Evolutionary conservation across 2,329 filamentous ascomycete genomes (phyloP).

Genomic region (Aureobasidium musti): DNA sequence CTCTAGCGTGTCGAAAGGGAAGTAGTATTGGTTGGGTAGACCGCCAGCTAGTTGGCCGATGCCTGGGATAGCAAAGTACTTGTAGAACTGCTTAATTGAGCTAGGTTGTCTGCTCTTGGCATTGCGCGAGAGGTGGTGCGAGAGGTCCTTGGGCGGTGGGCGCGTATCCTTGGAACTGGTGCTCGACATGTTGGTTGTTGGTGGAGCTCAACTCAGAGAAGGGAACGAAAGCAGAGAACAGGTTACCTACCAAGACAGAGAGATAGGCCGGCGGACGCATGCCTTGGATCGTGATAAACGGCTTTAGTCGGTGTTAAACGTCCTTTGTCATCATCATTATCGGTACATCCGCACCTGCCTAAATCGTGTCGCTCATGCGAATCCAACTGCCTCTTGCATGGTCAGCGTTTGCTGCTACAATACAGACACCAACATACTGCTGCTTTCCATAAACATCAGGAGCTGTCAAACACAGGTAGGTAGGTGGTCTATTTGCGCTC

Average conservation of each 20-base stretch:
- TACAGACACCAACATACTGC: neutral
- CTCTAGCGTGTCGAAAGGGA: constrained; percentile 89
- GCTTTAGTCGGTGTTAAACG: constrained; percentile 7
- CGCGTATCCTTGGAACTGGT: constrained; percentile 33
- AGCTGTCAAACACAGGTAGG: neutral
- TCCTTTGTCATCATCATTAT: constrained; percentile 21
- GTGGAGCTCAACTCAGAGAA: neutral
- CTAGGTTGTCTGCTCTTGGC: constrained; percentile 67
- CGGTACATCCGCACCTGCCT: constrained; percentile 18
- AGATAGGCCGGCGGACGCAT: constrained; percentile 14
- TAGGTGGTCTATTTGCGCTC: neutral
- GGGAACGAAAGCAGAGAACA: neutral
- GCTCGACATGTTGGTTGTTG: constrained; percentile 7
- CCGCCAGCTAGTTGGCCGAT: constrained; percentile 64
- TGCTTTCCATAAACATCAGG: neutral
- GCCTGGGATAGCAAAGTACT: constrained; percentile 69
- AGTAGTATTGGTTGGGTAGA: constrained; percentile 77
- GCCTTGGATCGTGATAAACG: neutral
- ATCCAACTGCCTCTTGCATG: neutral
- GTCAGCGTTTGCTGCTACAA: neutral
- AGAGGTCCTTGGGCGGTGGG: constrained; percentile 68
- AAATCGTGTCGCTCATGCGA: neutral
- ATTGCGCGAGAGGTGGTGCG: constrained; percentile 73
- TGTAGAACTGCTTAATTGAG: constrained; percentile 79
- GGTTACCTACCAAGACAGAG: constrained; percentile 1